Evolutionary conservation across 177 flowering plant species (phyloP), one percentile per base, ranked within the genome.

Genomic region (Tripterygium wilfordii): DNA sequence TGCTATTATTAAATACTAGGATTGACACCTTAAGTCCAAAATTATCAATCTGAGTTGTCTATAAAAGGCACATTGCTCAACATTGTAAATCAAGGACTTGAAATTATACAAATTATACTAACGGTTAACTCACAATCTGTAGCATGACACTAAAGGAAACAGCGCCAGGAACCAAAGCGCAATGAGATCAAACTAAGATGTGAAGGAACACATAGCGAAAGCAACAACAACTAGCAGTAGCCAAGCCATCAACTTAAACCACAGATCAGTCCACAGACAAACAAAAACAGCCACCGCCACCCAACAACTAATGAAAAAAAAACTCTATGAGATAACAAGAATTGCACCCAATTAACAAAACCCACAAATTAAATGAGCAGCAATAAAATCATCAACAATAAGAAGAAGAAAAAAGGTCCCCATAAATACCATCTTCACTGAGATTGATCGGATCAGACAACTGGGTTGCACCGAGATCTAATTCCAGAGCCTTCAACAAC

Each of bases 381-480:
- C 1, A 48, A 13, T 13, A 27, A 6, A 41, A 45, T 18, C 2
- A 14, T 37, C 14, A 40, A 39, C 30, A 3, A 6, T n/a, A n/a
- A n/a, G n/a, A n/a, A n/a, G n/a, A n/a, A 37, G 22, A 12, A 33
- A 16, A 17, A 21, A 32, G 0, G 10, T n/a, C n/a, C n/a, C n/a
- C n/a, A n/a, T n/a, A 40, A 35, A 28, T 73, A 79, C 81, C 81
- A 76, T 76, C 57, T 54, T 30, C 6, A 6, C 39, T 23, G 35
- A 40, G 49, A 62, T 56, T 30, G 51, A 66, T 49, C 62, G 31
- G 70, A 72, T 75, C 80, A 55, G 56, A 53, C 27, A 51, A 61
- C 46, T 3, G 41, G 36, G 39, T 49, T 39, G 51, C 62, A 51
- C 43, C 53, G 30, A 36, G 72, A 75, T 70, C 76, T 54, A 52